Evolutionary conservation across 23 red algal genomes (phyloP), one percentile per base, ranked within the genome.

Genomic region (Gracilaria gracilis): DNA sequence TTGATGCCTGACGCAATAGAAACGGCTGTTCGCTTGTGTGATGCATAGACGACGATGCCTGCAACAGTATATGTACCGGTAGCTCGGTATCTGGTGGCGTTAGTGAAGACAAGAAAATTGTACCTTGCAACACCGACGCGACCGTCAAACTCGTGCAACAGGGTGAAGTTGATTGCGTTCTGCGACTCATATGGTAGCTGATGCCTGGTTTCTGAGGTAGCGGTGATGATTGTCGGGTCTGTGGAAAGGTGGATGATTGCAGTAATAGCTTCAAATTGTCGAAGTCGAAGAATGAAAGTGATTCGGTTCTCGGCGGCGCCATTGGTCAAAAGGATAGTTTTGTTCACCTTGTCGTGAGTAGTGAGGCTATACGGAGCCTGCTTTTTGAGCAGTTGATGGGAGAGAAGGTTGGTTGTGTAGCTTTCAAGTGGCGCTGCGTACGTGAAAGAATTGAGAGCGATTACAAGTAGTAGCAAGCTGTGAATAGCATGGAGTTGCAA

Each of bases 1-100:
- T 82, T 65, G 35, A 82, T 82, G 20, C 79, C 79, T 44, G 72
- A 77, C 32, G 72, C 72, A 49, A 77, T 77, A 28, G 72, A 46
- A 34, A 51, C 0, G 7, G 72, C 21, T 0, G 72, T 49, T 46
- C 21, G 38, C 2, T 77, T 50, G 28, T 77, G n/a, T 4, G 72
- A 77, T 1, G 40, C 39, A 77, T 14, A 77, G 39, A 51, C 39
- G 50, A 77, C 72, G 20, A 77, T 77, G 27, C 72, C 72, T 0
- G 72, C 72, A 8, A 77, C 72, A 14, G 72, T 77, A 51, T 77
- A 77, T 4, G 72, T 77, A 50, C 72, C 72, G 14, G 72, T 25
- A 0, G 40, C 72, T 44, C 46, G 72, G 31, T 77, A 77, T 13
- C 50, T 34, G 23, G 72, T 39, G 21, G 50, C 23, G 42, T 77